Evolutionary conservation across 2,329 filamentous ascomycete genomes (phyloP), one percentile per base, ranked within the genome.

Genomic region (Phaeophleospora eucalypticola): DNA sequence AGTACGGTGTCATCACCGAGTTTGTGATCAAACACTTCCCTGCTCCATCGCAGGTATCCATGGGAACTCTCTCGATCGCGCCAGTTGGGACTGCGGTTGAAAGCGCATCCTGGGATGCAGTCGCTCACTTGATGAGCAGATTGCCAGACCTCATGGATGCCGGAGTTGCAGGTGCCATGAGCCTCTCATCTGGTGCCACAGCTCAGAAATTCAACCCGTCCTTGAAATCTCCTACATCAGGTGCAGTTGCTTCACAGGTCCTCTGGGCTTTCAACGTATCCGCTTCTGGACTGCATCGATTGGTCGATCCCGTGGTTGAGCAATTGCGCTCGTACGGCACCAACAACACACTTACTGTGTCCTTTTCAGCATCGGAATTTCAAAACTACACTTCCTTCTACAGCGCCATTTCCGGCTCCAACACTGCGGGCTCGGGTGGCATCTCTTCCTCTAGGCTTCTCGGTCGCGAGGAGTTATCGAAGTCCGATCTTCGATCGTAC

Each of bases 1-100:
- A 73, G 33, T 84, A 77, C 52, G 81, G 71, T 1, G 68, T 83
- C 2, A 77, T 84, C 2, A 70, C 71, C 49, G 65, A 48, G 62
- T 64, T 4, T 58, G 67, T 35, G 57, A 64, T n/a, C 14, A 46
- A 41, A 64, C 59, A 62, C n/a, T 61, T 64, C 24, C 61, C 60
- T 1, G 51, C 44, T 7, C 56, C 58, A 1, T 41, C 33, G 4
- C 51, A 49, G 16, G 43, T 48, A 14, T 37, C 46, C 19, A 24
- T 45, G 18, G 48, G 51, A 43, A 48, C 46, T 15, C 20, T 55
- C 42, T 52, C 40, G 7, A 46, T 59, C 17, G 50, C 40, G 3
- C 49, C 54, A 2, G 18, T 20, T 1, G 60, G 52, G 8, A 63
- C 63, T 29, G 49, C 61, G 3, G 59, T 61, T 3, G 63, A 61